Conservation (phyloP, 192 early-diverging fungal genomes). For the Backusella parvicylindrica region DNA sequence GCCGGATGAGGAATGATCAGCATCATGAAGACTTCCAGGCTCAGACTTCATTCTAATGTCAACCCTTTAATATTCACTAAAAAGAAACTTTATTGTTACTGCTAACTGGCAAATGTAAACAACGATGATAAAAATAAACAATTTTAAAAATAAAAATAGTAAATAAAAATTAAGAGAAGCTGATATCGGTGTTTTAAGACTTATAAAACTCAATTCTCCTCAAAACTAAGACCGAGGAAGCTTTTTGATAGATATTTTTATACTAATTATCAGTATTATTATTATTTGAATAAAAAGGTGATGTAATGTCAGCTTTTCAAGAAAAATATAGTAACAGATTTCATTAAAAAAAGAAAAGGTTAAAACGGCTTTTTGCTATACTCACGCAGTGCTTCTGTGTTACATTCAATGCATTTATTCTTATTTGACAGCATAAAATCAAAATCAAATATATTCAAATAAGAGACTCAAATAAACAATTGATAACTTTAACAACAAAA, state of each 20-base stretch:
- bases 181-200: background rate
- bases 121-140: background rate
- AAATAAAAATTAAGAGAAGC: background rate
- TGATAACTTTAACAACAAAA: no score
- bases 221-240: background rate
- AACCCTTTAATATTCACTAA: background rate
- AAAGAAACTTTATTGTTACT: background rate
- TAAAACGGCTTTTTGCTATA: background rate
- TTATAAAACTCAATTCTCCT: background rate
- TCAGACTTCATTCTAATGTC: background rate
- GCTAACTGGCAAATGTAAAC: background rate
- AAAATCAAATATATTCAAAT: no score
- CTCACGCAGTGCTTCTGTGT: background rate
- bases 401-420: background rate
- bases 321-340: no score
- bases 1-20: background rate
- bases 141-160: background rate
- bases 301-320: no score
- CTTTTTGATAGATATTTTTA: background rate
- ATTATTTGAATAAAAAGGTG: no score
- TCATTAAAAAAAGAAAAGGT: no score
- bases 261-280: no score
- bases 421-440: background rate
- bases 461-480: no score
- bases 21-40: background rate